phyloP scores from a whole-genome alignment of 2,329 filamentous ascomycete species.

The Nemania sp. region DNA sequence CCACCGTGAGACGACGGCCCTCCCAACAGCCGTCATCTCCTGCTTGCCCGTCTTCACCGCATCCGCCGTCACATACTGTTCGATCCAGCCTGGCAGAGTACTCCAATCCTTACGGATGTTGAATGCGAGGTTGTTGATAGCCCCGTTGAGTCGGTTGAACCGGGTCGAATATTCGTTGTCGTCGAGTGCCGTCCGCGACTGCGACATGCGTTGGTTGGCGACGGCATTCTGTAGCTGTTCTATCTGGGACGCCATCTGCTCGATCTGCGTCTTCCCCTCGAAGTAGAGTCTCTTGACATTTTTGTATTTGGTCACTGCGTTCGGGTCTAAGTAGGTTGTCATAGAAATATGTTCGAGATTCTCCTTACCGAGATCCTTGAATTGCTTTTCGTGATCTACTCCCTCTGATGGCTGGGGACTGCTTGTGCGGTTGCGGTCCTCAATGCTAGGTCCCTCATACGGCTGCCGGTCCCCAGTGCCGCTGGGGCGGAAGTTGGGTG shows the following conservation, averaged over 20 bases:
- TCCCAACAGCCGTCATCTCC: conserved; percentile 95
- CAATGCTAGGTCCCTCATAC: conserved; percentile 51
- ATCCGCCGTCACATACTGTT: conserved; percentile 79
- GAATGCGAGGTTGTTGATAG: conserved; percentile 93
- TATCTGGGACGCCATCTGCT: conserved; percentile 83
- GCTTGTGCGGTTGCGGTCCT: conserved; percentile 53
- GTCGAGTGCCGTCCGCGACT: conserved; percentile 91
- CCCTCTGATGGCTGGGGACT: conserved; percentile 59
- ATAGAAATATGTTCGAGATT: conserved; percentile 13
- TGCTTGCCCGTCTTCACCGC: conserved; percentile 87
- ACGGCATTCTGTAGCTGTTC: conserved; percentile 97
- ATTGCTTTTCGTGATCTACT: conserved; percentile 57
- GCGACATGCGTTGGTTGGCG: conserved; percentile 91
- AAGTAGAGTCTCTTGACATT: conserved; percentile 98
- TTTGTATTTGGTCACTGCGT: conserved; percentile 87
- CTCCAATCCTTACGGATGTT: conserved; percentile 96
- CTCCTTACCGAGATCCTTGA: conserved; percentile 61
- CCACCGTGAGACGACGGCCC: conserved; percentile 88
- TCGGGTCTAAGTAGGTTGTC: conserved; percentile 40
- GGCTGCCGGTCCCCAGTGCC: conserved; percentile 46
- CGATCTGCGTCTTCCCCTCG: conserved; percentile 90
- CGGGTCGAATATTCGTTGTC: conserved; percentile 91
- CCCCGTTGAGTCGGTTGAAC: conserved; percentile 88
- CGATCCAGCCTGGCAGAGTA: conserved; percentile 78
- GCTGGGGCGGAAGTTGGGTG: conserved; percentile 48